Percentiles rank a stretch among this genome's conserved stretches.
Evolutionary conservation across 352 stramenopile genomes (phyloP).

Genomic region (Phytophthora idaei): DNA sequence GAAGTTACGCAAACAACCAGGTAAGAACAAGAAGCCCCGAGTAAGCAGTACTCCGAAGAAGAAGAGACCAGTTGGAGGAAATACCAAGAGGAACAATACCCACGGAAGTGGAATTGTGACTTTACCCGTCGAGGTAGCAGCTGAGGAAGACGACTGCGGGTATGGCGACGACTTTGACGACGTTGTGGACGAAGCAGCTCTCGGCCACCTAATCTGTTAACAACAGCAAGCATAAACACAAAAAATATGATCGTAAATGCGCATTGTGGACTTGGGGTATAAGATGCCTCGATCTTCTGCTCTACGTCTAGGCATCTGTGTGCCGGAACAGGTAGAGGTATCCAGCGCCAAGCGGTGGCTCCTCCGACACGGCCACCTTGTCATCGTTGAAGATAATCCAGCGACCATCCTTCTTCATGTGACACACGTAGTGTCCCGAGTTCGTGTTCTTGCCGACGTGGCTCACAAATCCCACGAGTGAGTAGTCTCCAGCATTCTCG

Average conservation of each 20-base stretch:
- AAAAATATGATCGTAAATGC: conserved; percentile 11
- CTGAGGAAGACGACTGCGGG: conserved; percentile 56
- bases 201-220: conserved; percentile 60
- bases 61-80: conserved; percentile 4
- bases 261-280: conserved; percentile 9
- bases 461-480: conserved; percentile 97
- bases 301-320: conserved; percentile 43
- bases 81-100: conserved; percentile 1
- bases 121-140: neutral
- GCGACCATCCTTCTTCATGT: conserved; percentile 96
- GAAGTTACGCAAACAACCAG: conserved; percentile 21
- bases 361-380: conserved; percentile 96
- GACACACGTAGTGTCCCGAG: conserved; percentile 98
- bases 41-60: conserved; percentile 4
- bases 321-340: conserved; percentile 97
- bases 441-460: conserved; percentile 98
- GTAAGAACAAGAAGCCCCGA: conserved; percentile 26
- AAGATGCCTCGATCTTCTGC: neutral
- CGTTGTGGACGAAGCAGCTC: conserved; percentile 69
- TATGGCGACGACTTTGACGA: conserved; percentile 88
- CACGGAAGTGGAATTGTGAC: neutral
- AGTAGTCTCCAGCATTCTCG: conserved; percentile 77
- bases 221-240: neutral
- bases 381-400: conserved; percentile 99
- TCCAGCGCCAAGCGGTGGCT: conserved; percentile 93